Conservation (phyloP, 2,329 filamentous ascomycete genomes). For the Fusarium vanettenii region DNA sequence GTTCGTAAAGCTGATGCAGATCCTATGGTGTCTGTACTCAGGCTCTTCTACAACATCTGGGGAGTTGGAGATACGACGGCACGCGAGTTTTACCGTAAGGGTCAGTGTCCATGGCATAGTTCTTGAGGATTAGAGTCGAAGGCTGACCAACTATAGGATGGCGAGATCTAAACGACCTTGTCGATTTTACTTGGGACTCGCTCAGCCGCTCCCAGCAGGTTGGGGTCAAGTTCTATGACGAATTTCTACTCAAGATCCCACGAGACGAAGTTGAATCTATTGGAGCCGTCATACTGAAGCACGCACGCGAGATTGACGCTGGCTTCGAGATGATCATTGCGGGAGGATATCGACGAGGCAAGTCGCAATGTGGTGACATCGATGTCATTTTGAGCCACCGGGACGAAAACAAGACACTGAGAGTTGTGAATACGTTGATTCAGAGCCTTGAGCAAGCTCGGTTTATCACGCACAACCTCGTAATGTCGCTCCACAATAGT, state of each 20-base stretch:
- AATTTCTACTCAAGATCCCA: constrained; percentile 79
- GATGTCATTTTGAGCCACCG: constrained; percentile 87
- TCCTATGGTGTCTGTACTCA: constrained; percentile 71
- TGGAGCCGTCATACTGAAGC: constrained; percentile 68
- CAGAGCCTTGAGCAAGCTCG: constrained; percentile 73
- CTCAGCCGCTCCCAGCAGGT: constrained; percentile 90
- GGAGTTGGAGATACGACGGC: constrained; percentile 89
- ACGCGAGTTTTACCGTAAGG: constrained; percentile 80
- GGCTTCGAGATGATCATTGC: constrained; percentile 73
- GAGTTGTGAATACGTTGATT: constrained; percentile 80
- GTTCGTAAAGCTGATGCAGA: constrained; percentile 73
- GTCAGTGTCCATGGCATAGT: constrained; percentile 30
- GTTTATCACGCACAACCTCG: constrained; percentile 86
- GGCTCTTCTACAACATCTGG: constrained; percentile 86
- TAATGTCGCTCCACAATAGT: constrained; percentile 75
- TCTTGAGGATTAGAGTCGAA: background rate
- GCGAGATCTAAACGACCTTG: constrained; percentile 85
- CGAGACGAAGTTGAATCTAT: constrained; percentile 80
- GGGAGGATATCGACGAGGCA: constrained; percentile 85
- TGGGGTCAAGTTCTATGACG: constrained; percentile 92
- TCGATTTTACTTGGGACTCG: constrained; percentile 82
- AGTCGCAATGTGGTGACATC: constrained; percentile 80
- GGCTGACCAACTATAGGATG: constrained; percentile 63
- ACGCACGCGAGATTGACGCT: constrained; percentile 72
- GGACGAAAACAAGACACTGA: constrained; percentile 73